Percentiles rank a stretch among this genome's conserved stretches.
Conservation (phyloP, 192 early-diverging fungal species). For the Backusella parvicylindrica region DNA sequence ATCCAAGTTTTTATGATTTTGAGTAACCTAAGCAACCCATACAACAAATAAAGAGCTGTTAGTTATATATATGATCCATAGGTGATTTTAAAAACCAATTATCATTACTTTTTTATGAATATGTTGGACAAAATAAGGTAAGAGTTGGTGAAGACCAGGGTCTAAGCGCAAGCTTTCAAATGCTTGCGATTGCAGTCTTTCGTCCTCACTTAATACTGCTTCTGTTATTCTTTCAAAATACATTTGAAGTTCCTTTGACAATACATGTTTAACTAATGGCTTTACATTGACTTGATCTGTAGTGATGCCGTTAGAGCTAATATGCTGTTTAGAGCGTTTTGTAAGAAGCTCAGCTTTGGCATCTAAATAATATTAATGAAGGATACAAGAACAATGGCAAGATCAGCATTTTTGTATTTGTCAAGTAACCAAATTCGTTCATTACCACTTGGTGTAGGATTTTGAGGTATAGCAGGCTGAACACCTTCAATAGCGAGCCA, state of each 20-base stretch:
- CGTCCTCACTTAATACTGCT: constrained; percentile 64
- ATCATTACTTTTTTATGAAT: constrained; percentile 65
- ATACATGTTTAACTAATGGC: constrained; percentile 81
- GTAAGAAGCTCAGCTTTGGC: constrained; percentile 51
- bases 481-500: constrained; percentile 99
- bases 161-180: constrained; percentile 82
- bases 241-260: constrained; percentile 91
- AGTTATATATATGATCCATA: background rate
- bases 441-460: constrained; percentile 72
- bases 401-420: background rate
- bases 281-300: constrained; percentile 51
- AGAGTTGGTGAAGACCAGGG: constrained; percentile 90
- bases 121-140: constrained; percentile 95
- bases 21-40: constrained; percentile 53
- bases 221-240: constrained; percentile 93
- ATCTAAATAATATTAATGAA: constrained; percentile 24
- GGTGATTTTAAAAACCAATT: constrained; percentile 21
- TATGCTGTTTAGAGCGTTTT: constrained; percentile 39
- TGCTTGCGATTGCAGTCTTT: constrained; percentile 65
- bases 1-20: constrained; percentile 72
- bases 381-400: too few species aligned
- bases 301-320: constrained; percentile 15
- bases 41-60: background rate
- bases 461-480: constrained; percentile 95
- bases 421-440: background rate